Percentiles rank a stretch among this genome's conserved stretches.
Evolutionary conservation across 331 rosid species (phyloP).

Genomic region (Saraca asoca): DNA sequence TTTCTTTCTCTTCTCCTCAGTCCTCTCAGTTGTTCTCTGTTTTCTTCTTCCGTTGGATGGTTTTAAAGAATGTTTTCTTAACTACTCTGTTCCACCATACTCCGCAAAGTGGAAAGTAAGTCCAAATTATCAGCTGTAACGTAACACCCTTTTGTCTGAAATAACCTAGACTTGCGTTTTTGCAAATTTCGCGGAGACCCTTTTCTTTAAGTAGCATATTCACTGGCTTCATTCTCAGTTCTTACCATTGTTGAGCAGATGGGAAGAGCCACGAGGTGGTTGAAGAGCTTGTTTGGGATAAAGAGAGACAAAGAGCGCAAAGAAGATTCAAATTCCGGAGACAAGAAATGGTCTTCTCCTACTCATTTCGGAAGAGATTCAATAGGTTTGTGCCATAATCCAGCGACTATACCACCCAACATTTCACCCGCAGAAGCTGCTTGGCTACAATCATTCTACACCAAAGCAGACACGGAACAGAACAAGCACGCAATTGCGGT

Average conservation of each 20-base stretch:
- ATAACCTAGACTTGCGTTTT: slow-evolving; percentile 22
- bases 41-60: not conserved
- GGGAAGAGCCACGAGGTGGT: slow-evolving; percentile 79
- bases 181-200: slow-evolving; percentile 34
- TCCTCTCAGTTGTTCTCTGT: slow-evolving; percentile 1
- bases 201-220: too few species aligned
- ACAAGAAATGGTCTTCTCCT: slow-evolving; percentile 28
- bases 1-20: not conserved
- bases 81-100: slow-evolving; percentile 46
- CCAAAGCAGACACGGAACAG: slow-evolving; percentile 66
- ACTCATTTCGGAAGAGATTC: slow-evolving; percentile 38
- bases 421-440: slow-evolving; percentile 73
- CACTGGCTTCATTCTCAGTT: not conserved
- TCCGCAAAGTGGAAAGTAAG: slow-evolving; percentile 40
- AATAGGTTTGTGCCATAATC: slow-evolving; percentile 54
- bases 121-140: slow-evolving; percentile 37
- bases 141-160: slow-evolving; percentile 17
- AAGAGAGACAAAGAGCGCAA: slow-evolving; percentile 47
- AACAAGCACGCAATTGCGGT: slow-evolving; percentile 91
- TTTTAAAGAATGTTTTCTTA: slow-evolving; percentile 32
- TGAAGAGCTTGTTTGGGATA: slow-evolving; percentile 70
- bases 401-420: slow-evolving; percentile 78
- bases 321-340: slow-evolving; percentile 38
- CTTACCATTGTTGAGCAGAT: slow-evolving; percentile 33
- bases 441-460: slow-evolving; percentile 67